A percentile compares a stretch with the other conserved stretches of the same genome.
These are phyloP conservation scores for Lagenidium sp. DNA, from an alignment of 352 stramenopile genomes.

Conservation along the genomic window DNA sequence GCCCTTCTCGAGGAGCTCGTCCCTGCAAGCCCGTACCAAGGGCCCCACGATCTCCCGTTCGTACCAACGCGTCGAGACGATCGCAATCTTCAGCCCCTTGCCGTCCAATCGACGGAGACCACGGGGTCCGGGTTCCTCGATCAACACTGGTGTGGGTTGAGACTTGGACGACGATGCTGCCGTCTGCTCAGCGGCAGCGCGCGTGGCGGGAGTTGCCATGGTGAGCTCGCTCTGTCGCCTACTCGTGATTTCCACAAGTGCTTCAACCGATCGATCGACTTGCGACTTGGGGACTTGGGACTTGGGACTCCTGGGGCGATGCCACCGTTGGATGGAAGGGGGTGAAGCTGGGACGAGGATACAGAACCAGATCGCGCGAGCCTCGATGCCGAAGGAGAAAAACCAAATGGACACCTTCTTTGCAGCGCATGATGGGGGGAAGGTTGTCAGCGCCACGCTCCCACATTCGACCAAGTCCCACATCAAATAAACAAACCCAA, in stretches of 20 bases:
- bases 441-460: too few species aligned
- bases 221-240: too few species aligned
- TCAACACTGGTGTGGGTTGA: constrained; percentile 3
- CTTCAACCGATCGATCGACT: too few species aligned
- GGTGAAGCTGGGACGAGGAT: not conserved
- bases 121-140: constrained; percentile 5
- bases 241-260: too few species aligned
- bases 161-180: not conserved
- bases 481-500: too few species aligned
- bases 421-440: too few species aligned
- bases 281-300: too few species aligned
- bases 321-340: too few species aligned
- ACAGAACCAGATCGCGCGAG: not conserved
- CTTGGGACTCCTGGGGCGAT: too few species aligned
- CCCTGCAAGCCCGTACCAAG: constrained; percentile 35
- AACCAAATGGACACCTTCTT: not conserved
- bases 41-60: constrained; percentile 32
- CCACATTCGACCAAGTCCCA: too few species aligned
- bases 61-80: constrained; percentile 63
- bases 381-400: not conserved
- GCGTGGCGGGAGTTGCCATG: too few species aligned
- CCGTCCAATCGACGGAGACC: constrained; percentile 6
- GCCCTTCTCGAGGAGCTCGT: constrained; percentile 47
- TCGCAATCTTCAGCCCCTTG: constrained; percentile 27
- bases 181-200: too few species aligned